Base-by-base conservation (phyloP, 2,329 filamentous ascomycete genomes). In the Pestalotiopsis sp. region DNA sequence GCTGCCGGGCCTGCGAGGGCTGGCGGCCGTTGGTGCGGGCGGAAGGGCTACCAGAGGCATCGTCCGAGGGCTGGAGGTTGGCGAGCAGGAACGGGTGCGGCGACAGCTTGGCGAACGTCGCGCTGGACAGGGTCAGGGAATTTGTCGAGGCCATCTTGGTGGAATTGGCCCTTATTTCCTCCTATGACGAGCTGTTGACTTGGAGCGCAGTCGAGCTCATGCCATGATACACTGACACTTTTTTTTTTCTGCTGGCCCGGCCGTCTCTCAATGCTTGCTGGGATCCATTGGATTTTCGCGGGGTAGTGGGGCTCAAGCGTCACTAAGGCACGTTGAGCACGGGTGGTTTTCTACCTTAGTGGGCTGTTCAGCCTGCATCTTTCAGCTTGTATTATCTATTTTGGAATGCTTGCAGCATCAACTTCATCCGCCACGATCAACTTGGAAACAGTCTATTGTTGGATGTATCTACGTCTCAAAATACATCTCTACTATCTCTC, bases 51-150 rank as follows among this genome's bases (percentile, higher is more conserved):
- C 31, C 31, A 9, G 83, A 82, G 31, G 83, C 70, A 64, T 83
- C 74, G 38, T 83, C 75, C 6, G 31, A 36, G 41, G 91, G 87
- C 71, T 92, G 88, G 75, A 98, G 92, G 80, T 97, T 96, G 66
- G 94, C 93, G 77, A 97, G 92, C 70, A 98, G 91, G 82, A 93
- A 98, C 9, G 94, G 92, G 73, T 94, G 91, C 4, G 96, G 95
- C 45, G 94, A 94, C 77, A 98, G 91, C 77, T 95, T 95, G 69
- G 94, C 93, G 81, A 97, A 97, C 75, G 93, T 91, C 73, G 92
- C 84, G 76, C 92, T 80, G 71, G 90, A 75, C 45, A 79, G 83
- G 59, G 86, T 82, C 67, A 88, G 80, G 66, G 84, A 84, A 56
- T 77, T 75, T n/a, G 79, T 72, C 1, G 78, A 68, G n/a, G 79